phyloP scores from a whole-genome alignment of 371 early-diverging fungal species.

The Apophysomyces trapeziformis region DNA sequence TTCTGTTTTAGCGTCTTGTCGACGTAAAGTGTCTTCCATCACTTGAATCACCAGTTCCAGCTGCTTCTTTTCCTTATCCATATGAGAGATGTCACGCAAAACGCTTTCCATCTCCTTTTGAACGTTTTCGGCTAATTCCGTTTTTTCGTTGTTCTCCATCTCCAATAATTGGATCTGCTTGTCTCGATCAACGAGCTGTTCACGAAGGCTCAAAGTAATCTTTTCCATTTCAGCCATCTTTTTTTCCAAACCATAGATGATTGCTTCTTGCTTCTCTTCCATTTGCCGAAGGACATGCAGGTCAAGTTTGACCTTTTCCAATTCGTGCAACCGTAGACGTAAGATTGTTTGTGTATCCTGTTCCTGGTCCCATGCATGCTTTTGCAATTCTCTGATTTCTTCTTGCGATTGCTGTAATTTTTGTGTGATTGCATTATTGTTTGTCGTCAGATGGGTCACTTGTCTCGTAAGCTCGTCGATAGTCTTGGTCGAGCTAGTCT shows the following conservation, averaged over 20 bases:
- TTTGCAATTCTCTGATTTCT: slow-evolving; percentile 15
- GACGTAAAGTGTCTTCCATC: slow-evolving; percentile 36
- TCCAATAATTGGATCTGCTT: slow-evolving; percentile 31
- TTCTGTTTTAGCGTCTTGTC: slow-evolving; percentile 43
- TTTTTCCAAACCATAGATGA: slow-evolving; percentile 38
- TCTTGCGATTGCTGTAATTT: slow-evolving; percentile 12
- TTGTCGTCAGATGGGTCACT: not conserved
- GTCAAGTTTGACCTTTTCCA: slow-evolving; percentile 37
- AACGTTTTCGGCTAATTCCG: slow-evolving; percentile 20
- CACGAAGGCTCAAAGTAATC: slow-evolving; percentile 25
- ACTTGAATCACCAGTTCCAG: slow-evolving; percentile 34
- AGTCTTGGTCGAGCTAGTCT: slow-evolving; percentile 1
- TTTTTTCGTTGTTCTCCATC: slow-evolving; percentile 28
- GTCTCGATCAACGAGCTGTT: slow-evolving; percentile 37
- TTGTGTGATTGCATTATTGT: not conserved
- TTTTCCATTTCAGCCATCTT: slow-evolving; percentile 46
- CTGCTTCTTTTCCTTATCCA: slow-evolving; percentile 39
- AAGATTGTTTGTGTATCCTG: slow-evolving; percentile 25
- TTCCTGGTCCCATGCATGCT: slow-evolving; percentile 34
- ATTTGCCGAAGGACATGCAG: slow-evolving; percentile 28
- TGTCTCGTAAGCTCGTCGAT: slow-evolving; percentile 14
- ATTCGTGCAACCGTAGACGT: slow-evolving; percentile 29
- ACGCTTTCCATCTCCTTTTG: slow-evolving; percentile 31
- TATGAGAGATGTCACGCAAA: slow-evolving; percentile 33
- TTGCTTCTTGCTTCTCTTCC: slow-evolving; percentile 46